Percentiles rank a stretch among this genome's conserved stretches.
Evolutionary conservation across 768 basidiomycete genomes (phyloP).

Genomic region (Leccinum ochraceum): DNA sequence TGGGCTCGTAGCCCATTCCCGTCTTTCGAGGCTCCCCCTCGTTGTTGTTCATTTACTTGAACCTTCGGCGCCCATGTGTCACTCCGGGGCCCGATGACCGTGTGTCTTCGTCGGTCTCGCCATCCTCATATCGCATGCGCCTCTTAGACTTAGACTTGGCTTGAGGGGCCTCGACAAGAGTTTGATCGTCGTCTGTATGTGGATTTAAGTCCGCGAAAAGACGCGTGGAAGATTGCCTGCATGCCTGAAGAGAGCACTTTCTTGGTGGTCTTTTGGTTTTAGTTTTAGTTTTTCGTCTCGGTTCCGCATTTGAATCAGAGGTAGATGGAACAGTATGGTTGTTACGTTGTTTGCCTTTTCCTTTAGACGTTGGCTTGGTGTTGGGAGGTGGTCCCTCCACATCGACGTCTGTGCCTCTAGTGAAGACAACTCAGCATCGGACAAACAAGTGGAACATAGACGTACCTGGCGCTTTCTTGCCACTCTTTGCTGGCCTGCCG

Average conservation of each 20-base stretch:
- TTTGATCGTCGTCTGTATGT: constrained; percentile 29
- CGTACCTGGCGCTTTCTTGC: constrained; percentile 15
- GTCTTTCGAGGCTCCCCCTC: too few species aligned
- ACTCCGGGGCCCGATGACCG: too few species aligned
- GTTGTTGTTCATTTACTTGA: neutral
- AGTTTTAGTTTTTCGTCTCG: constrained; percentile 1
- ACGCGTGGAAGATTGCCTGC: neutral
- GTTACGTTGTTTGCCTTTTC: neutral
- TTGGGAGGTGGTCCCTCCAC: constrained; percentile 2
- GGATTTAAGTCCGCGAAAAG: neutral
- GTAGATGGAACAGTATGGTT: neutral
- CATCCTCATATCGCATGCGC: too few species aligned
- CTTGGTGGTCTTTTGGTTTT: constrained; percentile 1
- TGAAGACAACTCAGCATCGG: neutral
- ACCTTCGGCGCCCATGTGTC: too few species aligned
- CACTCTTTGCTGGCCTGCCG: constrained; percentile 13
- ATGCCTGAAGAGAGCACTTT: constrained; percentile 17
- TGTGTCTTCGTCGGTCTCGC: too few species aligned
- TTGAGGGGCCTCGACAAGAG: constrained; percentile 25
- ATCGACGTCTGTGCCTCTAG: constrained; percentile 1
- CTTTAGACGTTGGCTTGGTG: constrained; percentile 9
- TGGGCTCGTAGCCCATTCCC: too few species aligned
- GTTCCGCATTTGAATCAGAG: neutral
- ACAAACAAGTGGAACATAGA: neutral
- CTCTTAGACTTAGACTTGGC: neutral